Evolutionary conservation across 345 rosid genomes (phyloP).

Genomic region (Triadica sebifera): DNA sequence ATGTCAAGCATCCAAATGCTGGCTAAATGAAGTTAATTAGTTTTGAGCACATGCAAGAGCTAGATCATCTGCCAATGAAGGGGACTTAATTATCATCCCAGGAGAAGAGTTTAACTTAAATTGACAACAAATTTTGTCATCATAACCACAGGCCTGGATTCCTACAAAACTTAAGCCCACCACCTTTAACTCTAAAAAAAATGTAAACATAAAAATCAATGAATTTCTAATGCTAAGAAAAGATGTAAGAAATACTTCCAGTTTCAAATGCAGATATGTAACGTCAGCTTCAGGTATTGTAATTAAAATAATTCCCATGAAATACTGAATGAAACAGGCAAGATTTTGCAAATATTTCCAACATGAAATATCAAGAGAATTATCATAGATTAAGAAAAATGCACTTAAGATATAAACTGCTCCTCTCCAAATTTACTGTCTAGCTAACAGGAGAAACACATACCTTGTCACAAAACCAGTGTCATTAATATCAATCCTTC

Average conservation of each 20-base stretch:
- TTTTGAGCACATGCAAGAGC: background rate
- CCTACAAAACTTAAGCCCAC: background rate
- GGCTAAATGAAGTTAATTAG: background rate
- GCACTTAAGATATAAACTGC: background rate
- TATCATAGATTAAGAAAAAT: too few relatives aligned
- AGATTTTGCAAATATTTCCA: too few relatives aligned
- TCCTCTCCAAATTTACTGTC: background rate
- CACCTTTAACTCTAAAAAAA: background rate
- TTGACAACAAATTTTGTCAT: background rate
- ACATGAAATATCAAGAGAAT: too few relatives aligned
- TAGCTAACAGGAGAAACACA: constrained; percentile 17
- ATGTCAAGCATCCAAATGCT: background rate
- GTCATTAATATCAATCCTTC: constrained; percentile 60
- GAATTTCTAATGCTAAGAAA: background rate
- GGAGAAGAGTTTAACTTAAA: background rate
- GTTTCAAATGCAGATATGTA: background rate
- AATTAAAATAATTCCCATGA: background rate
- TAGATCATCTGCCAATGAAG: background rate
- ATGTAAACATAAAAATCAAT: background rate
- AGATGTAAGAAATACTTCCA: background rate
- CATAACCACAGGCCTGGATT: background rate
- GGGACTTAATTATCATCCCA: background rate
- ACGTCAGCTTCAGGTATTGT: background rate
- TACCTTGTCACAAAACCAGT: constrained; percentile 74
- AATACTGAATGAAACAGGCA: too few relatives aligned